These are phyloP conservation scores for Angomonas desouzai DNA, from an alignment of 208 protist genomes.

Conservation along the genomic window DNA sequence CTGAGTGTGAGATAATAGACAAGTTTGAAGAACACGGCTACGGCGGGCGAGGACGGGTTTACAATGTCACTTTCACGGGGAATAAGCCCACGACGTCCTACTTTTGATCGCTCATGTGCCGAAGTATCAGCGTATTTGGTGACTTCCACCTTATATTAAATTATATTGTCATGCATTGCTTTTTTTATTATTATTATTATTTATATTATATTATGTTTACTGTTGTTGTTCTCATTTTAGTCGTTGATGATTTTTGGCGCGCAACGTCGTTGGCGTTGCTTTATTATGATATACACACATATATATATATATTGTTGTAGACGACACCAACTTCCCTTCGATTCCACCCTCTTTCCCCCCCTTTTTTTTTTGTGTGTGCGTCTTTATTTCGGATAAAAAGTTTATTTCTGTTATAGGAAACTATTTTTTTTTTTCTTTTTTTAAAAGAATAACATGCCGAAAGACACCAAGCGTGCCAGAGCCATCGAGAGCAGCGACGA, in stretches of 20 bases:
- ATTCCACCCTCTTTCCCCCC: conserved; percentile 6
- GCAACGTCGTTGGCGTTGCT: too few species aligned
- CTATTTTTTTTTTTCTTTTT: too few species aligned
- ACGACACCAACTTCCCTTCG: conserved; percentile 6
- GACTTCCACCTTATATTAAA: neutral
- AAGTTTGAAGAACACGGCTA: conserved; percentile 20
- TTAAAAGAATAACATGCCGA: neutral
- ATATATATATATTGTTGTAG: too few species aligned
- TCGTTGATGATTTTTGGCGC: neutral
- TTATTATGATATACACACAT: too few species aligned
- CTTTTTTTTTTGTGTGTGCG: neutral
- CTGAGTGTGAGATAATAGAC: conserved; percentile 23
- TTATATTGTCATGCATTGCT: neutral
- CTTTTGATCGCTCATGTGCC: conserved; percentile 13
- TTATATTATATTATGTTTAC: conserved; percentile 7
- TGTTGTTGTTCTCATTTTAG: neutral
- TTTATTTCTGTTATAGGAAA: too few species aligned
- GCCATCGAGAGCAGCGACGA: conserved; percentile 29
- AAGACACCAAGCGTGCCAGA: conserved; percentile 2
- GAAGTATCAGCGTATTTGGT: neutral
- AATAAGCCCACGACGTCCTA: conserved; percentile 2
- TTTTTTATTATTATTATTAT: conserved; percentile 17
- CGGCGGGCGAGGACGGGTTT: neutral
- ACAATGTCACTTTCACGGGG: conserved; percentile 16
- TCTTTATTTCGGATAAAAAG: neutral